Evolutionary conservation across 371 early-diverging fungal genomes (phyloP).

Genomic region (Coemansia sp.): DNA sequence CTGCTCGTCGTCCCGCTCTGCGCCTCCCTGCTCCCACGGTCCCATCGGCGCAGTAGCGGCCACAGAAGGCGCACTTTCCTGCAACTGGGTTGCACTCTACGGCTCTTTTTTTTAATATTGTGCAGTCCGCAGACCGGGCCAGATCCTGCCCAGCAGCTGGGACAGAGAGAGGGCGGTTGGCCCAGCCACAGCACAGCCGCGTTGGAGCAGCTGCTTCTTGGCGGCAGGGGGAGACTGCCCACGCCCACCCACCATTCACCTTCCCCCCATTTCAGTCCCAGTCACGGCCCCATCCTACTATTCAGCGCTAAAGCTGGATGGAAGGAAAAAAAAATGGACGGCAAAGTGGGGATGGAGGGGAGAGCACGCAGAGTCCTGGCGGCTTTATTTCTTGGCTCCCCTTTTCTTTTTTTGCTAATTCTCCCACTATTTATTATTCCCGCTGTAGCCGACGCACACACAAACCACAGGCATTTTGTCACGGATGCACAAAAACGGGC

Average conservation of each 20-base stretch:
- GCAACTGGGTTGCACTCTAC: slow-evolving; percentile 4
- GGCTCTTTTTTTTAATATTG: slow-evolving; percentile 7
- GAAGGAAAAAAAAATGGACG: background rate
- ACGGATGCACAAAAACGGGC: slow-evolving; percentile 44
- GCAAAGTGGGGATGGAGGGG: slow-evolving; percentile 5
- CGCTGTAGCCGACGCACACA: background rate
- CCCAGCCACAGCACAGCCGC: too few relatives aligned
- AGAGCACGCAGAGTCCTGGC: background rate
- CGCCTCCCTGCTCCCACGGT: slow-evolving; percentile 18
- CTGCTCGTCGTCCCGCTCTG: background rate
- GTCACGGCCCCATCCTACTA: slow-evolving; percentile 4
- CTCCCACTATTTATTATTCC: background rate
- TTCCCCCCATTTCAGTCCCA: background rate
- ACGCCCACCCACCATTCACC: too few relatives aligned
- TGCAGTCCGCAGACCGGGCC: background rate
- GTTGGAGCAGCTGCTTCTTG: too few relatives aligned
- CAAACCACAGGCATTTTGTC: too few relatives aligned
- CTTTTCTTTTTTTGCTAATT: slow-evolving; percentile 5
- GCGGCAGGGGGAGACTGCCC: too few relatives aligned
- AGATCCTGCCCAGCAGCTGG: background rate
- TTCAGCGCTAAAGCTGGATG: background rate
- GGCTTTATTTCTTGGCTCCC: too few relatives aligned
- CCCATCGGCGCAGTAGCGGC: slow-evolving; percentile 18
- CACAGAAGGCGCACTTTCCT: background rate
- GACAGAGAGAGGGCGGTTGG: slow-evolving; percentile 2